Base-by-base conservation (phyloP, 768 basidiomycete genomes). In the Leccinum olivaceopallidum region DNA sequence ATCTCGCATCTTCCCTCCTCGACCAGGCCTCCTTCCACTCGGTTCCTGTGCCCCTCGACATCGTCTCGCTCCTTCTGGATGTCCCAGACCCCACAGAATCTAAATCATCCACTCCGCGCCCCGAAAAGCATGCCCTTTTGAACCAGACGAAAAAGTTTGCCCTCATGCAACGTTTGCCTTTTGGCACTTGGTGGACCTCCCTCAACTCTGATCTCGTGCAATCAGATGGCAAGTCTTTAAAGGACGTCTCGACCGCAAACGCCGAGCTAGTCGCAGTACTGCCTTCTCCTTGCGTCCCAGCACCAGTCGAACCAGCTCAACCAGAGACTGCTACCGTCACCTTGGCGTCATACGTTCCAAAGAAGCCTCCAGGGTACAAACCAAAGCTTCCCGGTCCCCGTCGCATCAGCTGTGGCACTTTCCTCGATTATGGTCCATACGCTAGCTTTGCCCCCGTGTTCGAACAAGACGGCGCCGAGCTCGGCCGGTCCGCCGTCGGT, bases 171-270 rank as follows among this genome's bases (percentile, higher is more conserved):
- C 87, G 85, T 60, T 78, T 94, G 7, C 90, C 92, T 1, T 81
- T 79, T 2, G 90, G 86, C 42, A 87, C 88, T 60, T 92, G 85
- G 78, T 94, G 90, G 87, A 81, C 90, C 16, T 91, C 92, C 28
- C 81, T 87, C 57, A 82, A 80, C 67, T 80, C 84, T 22, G 79
- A 72, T 57, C 71, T 68, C 57, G 77, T 70, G 36, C 77, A 65
- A 54, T 75, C 63, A 49, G 76, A 79, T 56, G 74, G 76, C 7
- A 71, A 73, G 48, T 71, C 77, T 64, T 63, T 85, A 57, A 85
- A 81, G 65, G 76, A 80, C 62, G 71, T 89, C 14, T 73, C 79
- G 20, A 86, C 86, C 6, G 89, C 81, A 32, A 82, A 90, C 60
- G 88, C 92, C 13, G 90, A 92, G 60, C 83, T 94, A 56, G 89